Base-by-base conservation (phyloP, 164 flowering plant genomes). In the Aristolochia fimbriata region DNA sequence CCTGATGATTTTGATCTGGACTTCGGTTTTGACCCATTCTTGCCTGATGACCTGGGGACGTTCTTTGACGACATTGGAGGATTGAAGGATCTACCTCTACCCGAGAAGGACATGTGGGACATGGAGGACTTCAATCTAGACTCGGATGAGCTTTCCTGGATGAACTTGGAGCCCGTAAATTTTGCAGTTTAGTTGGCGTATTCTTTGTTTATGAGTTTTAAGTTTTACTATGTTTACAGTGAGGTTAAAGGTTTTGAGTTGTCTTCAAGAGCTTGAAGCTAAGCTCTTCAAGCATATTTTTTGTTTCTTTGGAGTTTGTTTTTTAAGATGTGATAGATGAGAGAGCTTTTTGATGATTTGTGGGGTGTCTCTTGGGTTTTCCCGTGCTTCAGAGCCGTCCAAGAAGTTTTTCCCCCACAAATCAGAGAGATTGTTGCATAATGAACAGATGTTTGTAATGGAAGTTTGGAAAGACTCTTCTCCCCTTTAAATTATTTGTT, bases 151-250 rank as follows among this genome's bases (percentile, higher is more conserved):
- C 47, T 76, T 13, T 47, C 74, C 47, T 79, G 79, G 88, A 73
- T 77, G 63, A 81, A 87, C 58, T 80, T 66, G 73, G 27, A 75
- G 83, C 84, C 76, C 66, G 24, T 80, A 77, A 84, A 72, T 82
- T 83, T 84, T 85, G 83, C 78, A 80, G 83, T 65, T 73, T 73
- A 59, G 59, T 27, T 30, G 22, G 6, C 51, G n/a, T 59, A 57
- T 60, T 47, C 30, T 27, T 27, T 47, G 27, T 67, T 31, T 24
- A 61, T 4, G 45, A 2, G 23, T 53, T 37, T 19, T 47, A 53
- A 53, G 24, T 59, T 27, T 11, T 21, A 24, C 47, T 37, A 19
- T 20, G 10, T 56, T 5, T 13, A 45, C 12, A 37, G 43, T 37
- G 43, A 37, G 43, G 43, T 37, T 0, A 37, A 27, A 37, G 43